These are phyloP conservation scores for Candida sphagnicola DNA, from an alignment of 805 yeast genomes.

Conservation along the genomic window DNA sequence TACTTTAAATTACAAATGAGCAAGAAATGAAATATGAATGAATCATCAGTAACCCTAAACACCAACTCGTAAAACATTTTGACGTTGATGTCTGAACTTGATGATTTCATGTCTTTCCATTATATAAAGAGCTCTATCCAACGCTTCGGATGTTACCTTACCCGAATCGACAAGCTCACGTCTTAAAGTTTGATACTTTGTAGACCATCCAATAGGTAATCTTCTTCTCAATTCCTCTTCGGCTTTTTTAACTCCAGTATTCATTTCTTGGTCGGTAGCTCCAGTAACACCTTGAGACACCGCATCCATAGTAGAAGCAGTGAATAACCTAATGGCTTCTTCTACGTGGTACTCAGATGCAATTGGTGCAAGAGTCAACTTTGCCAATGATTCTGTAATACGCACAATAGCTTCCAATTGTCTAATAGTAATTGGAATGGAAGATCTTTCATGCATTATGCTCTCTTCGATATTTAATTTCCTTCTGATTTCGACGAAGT, in stretches of 20 bases:
- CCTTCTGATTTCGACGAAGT: conserved; percentile 86
- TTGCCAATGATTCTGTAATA: conserved; percentile 91
- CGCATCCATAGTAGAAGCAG: conserved; percentile 97
- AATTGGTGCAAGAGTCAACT: conserved; percentile 73
- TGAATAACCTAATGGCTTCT: conserved; percentile 90
- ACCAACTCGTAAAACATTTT: conserved; percentile 72
- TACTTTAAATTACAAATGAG: neutral
- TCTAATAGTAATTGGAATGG: conserved; percentile 96
- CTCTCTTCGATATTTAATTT: conserved; percentile 77
- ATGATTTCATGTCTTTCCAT: conserved; percentile 86
- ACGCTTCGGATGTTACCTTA: conserved; percentile 60
- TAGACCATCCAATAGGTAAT: conserved; percentile 94
- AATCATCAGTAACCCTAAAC: conserved; percentile 36
- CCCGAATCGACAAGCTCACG: conserved; percentile 75
- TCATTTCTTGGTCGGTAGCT: conserved; percentile 53
- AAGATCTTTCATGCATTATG: conserved; percentile 80
- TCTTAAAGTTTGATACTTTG: conserved; percentile 77
- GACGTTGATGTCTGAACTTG: conserved; percentile 82
- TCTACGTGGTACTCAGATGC: conserved; percentile 89
- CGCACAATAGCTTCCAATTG: conserved; percentile 97
- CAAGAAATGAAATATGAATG: conserved; percentile 4
- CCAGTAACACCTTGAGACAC: conserved; percentile 60
- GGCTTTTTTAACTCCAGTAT: conserved; percentile 70
- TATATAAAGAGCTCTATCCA: conserved; percentile 77
- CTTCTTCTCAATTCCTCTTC: conserved; percentile 85